phyloP scores from a whole-genome alignment of 345 rosid species.

The Moringa oleifera region DNA sequence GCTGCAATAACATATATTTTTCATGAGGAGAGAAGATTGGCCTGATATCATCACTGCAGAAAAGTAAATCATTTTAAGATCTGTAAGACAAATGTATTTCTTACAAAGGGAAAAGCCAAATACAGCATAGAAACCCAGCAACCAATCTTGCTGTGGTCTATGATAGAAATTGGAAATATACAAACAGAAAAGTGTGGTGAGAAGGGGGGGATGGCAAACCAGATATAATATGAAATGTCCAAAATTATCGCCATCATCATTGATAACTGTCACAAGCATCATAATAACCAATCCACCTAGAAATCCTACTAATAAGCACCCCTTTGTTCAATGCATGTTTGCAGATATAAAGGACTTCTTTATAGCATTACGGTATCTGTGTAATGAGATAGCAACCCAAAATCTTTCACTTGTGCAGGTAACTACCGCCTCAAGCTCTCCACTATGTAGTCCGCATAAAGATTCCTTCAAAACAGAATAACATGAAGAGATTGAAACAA shows the following conservation, averaged over 20 bases:
- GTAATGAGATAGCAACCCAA: not conserved
- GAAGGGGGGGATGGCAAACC: too few relatives aligned
- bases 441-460: slow-evolving; percentile 78
- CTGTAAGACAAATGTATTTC: too few relatives aligned
- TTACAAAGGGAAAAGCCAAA: too few relatives aligned
- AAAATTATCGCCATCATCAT: slow-evolving; percentile 35
- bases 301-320: slow-evolving; percentile 12
- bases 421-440: slow-evolving; percentile 67
- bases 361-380: slow-evolving; percentile 8
- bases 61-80: too few relatives aligned
- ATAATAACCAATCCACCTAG: slow-evolving; percentile 10
- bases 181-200: too few relatives aligned
- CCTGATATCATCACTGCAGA: too few relatives aligned
- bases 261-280: not conserved
- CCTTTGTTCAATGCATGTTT: slow-evolving; percentile 6
- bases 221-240: slow-evolving; percentile 6
- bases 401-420: not conserved
- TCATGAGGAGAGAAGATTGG: too few relatives aligned
- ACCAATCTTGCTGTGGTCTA: too few relatives aligned
- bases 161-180: too few relatives aligned
- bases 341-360: slow-evolving; percentile 8
- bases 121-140: too few relatives aligned
- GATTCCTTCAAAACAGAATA: slow-evolving; percentile 54
- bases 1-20: too few relatives aligned
- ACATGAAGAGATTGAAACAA: not conserved